phyloP scores from a whole-genome alignment of 305 asterid genomes.

The Fraxinus velutina region DNA sequence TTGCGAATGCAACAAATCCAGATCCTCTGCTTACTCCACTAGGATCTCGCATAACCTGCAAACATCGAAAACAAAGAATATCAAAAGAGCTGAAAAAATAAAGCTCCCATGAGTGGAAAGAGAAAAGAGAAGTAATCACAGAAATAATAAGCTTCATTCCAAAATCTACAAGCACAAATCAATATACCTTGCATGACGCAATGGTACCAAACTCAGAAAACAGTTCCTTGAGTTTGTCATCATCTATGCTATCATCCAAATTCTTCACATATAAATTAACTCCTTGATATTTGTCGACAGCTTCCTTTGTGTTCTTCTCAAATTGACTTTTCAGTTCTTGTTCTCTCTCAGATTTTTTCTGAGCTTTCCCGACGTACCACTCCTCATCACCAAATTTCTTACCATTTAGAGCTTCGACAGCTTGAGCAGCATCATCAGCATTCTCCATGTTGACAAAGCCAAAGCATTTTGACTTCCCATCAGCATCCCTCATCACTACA shows the following conservation, averaged over 20 bases:
- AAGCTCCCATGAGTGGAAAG: background rate
- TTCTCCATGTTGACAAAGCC: no score
- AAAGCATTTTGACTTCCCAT: no score
- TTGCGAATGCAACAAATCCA: conserved; percentile 41
- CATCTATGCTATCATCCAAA: conserved; percentile 39
- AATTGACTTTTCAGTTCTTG: conserved; percentile 34
- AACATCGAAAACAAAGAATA: background rate
- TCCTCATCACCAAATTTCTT: no score
- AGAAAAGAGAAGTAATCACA: background rate
- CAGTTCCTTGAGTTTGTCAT: conserved; percentile 36
- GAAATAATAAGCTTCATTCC: background rate
- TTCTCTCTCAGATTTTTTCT: conserved; percentile 41
- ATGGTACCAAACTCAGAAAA: conserved; percentile 39
- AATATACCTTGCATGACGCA: conserved; percentile 36
- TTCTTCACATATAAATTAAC: conserved; percentile 39
- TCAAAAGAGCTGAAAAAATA: background rate
- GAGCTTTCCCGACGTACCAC: conserved; percentile 15
- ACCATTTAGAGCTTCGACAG: no score
- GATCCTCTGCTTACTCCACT: conserved; percentile 45
- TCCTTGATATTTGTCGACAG: conserved; percentile 38
- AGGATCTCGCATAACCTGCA: conserved; percentile 41
- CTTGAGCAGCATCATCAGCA: no score
- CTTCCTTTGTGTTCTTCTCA: conserved; percentile 39
- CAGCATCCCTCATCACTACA: no score
- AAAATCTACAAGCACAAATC: background rate